Conservation (phyloP, 2,329 filamentous ascomycete species). For the Diaporthe longicolla region DNA sequence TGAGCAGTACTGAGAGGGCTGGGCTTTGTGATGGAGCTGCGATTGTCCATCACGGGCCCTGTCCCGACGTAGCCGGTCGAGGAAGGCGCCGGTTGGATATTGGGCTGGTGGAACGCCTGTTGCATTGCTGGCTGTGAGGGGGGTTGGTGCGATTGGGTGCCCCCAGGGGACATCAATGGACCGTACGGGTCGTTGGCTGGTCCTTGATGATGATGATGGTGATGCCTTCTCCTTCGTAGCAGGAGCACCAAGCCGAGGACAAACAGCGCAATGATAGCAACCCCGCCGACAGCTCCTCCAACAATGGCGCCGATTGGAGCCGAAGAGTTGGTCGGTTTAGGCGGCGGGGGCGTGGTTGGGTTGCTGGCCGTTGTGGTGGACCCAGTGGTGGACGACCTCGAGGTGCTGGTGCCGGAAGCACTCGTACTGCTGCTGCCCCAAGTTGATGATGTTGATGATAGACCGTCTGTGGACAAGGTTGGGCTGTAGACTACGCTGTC, state of each 20-base stretch:
- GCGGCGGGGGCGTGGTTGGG: constrained; percentile 2
- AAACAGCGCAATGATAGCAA: constrained; percentile 50
- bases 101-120: constrained; percentile 33
- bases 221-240: constrained; percentile 48
- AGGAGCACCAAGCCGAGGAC: constrained; percentile 49
- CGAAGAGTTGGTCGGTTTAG: constrained; percentile 25
- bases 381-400: not conserved
- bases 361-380: constrained; percentile 2
- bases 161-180: not conserved
- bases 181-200: constrained; percentile 19
- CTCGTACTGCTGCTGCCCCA: not conserved
- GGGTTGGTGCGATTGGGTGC: not conserved
- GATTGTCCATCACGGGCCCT: constrained; percentile 22
- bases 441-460: constrained; percentile 13
- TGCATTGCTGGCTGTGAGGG: constrained; percentile 24
- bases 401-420: not conserved
- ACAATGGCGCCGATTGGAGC: constrained; percentile 50
- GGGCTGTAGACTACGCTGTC: constrained; percentile 46
- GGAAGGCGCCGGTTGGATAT: constrained; percentile 12
- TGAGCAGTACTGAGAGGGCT: constrained; percentile 35
- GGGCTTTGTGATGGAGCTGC: constrained; percentile 40
- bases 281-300: constrained; percentile 52
- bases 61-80: constrained; percentile 17
- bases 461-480: constrained; percentile 14
- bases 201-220: constrained; percentile 43